Base-by-base conservation (phyloP, 2,329 filamentous ascomycete species). In the Botrytis porri region DNA sequence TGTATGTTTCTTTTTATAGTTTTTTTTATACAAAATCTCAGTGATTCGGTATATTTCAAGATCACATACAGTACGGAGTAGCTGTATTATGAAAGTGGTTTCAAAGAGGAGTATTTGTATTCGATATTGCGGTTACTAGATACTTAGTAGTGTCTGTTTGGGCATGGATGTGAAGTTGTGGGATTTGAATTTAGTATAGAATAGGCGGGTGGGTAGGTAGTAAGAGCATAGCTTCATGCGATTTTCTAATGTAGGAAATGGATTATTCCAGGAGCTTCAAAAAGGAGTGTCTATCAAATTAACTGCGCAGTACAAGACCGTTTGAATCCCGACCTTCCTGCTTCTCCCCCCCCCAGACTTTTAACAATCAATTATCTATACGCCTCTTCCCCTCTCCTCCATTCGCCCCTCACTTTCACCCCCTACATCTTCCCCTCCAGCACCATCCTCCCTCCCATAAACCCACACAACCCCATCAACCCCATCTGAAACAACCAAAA, bases 401-500 rank as follows among this genome's bases (percentile, higher is more conserved):
- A 6, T 20, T 7, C 7, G 25, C 39, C 29, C 29, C 9, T n/a
- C 32, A 54, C 25, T 14, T 25, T 54, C 48, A n/a, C 25, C n/a
- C 5, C 25, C 25, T 54, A 54, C 25, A 54, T 3, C 57, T 22
- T 41, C 74, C 75, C 77, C 37, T 74, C 75, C 75, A 80, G 35
- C 43, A 77, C 57, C 76, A 80, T 75, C 1, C 41, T 57, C 3
- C 77, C 62, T 0, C 80, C 79, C 43, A 64, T 78, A 32, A 72
- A 81, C 0, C 57, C 75, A n/a, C 76, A 74, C 75, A 81, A 37
- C 0, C 77, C 77, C 7, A 78, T 73, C 66, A 81, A 73, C 0
- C 75, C 78, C 25, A 75, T 20, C 69, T 81, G 79, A 29, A 77
- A 77, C 6, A 79, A 10, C 61, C 66, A 77, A 51, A 76, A 78